Evolutionary conservation across 441 rosid genomes (phyloP), one percentile per base, ranked within the genome.

Genomic region (Rhodomyrtus psidioides): DNA sequence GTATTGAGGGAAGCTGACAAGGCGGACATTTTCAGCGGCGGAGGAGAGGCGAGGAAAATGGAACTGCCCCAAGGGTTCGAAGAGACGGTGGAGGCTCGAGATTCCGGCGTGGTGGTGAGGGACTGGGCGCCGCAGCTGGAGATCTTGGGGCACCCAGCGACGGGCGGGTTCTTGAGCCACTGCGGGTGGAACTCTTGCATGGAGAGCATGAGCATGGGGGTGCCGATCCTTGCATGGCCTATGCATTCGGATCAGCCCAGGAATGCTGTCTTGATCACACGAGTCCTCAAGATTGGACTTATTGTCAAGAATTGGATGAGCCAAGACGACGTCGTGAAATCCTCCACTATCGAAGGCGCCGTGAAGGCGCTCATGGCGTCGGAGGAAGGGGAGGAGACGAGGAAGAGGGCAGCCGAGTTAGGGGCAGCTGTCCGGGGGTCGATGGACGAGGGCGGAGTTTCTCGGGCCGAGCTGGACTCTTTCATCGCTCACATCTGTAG

Each of bases 131-230:
- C 95, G 0, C 96, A 94, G 56, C 86, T 91, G 1, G 94, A 92
- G 84, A 93, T 94, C 58, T 86, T 94, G 65, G 93, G 89, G 28
- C 95, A 94, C 84, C 83, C 65, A 2, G 89, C 93, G 28, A 89
- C 86, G 0, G 94, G 94, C 10, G 93, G 96, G n/a, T 94, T 94
- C 81, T 83, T 93, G 84, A 93, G 92, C 83, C 93, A 94, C 30
- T 94, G 96, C 54, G 95, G 96, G 7, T 93, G 96, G 95, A 94
- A 93, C 84, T 94, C 96, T 51, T 91, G 94, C 88, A 88, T 93
- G 93, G 94, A 94, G 84, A 93, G 95, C 82, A 91, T 93, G 3
- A 90, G 82, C 62, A 91, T 91, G 94, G 94, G 95, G 23, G 94
- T 93, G 2, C 94, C 95, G 0, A 88, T 92, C 1, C 93, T 87